Conservation (phyloP, 164 flowering plant species). For the Protea cynaroides region DNA sequence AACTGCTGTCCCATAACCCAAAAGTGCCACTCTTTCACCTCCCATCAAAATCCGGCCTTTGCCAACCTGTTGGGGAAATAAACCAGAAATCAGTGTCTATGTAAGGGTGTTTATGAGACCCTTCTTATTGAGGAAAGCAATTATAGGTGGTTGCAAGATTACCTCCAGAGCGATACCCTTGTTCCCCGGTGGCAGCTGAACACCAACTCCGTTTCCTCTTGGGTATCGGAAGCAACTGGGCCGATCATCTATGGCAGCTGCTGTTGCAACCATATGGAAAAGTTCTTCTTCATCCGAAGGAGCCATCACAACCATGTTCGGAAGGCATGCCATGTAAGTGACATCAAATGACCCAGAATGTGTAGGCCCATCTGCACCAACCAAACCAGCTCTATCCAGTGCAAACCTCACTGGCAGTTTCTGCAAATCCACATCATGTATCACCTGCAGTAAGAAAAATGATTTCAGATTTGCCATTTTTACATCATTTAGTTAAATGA, state of each 20-base stretch:
- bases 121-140: background rate
- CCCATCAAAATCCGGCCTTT: constrained; percentile 73
- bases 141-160: background rate
- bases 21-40: constrained; percentile 87
- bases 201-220: constrained; percentile 91
- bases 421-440: constrained; percentile 94
- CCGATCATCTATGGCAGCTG: constrained; percentile 88
- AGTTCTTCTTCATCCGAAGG: constrained; percentile 96
- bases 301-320: constrained; percentile 99
- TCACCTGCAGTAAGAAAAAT: constrained; percentile 41
- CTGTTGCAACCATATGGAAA: constrained; percentile 96
- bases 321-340: constrained; percentile 94
- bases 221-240: constrained; percentile 94
- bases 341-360: constrained; percentile 95
- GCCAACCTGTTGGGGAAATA: constrained; percentile 52
- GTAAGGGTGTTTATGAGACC: too few species aligned
- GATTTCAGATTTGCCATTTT: background rate
- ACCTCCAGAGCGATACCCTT: constrained; percentile 95
- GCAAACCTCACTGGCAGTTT: constrained; percentile 97
- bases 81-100: background rate
- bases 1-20: constrained; percentile 90
- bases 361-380: constrained; percentile 98
- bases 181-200: constrained; percentile 72
- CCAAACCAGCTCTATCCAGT: constrained; percentile 94
- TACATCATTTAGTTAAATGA: too few species aligned